phyloP scores from a whole-genome alignment of 2,329 filamentous ascomycete species.

The Scedosporium boydii region DNA sequence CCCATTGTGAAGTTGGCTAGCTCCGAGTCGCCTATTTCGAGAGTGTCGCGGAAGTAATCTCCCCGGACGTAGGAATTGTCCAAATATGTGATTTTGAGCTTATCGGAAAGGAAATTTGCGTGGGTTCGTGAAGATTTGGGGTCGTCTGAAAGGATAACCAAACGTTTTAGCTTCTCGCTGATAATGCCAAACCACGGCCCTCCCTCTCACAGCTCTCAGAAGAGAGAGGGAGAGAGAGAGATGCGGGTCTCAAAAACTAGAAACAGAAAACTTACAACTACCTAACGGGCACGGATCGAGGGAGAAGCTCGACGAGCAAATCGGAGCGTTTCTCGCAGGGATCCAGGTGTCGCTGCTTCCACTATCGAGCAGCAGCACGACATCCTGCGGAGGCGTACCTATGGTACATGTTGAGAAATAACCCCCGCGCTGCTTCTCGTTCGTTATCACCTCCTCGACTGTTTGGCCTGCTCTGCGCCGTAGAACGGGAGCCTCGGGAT shows the following conservation, averaged over 20 bases:
- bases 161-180: conserved; percentile 12
- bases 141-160: conserved; percentile 29
- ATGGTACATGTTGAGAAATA: conserved; percentile 49
- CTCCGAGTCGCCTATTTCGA: conserved; percentile 41
- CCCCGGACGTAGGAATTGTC: conserved; percentile 47
- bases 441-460: conserved; percentile 1
- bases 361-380: conserved; percentile 53
- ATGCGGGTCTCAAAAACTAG: neutral
- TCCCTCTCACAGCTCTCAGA: neutral
- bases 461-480: neutral
- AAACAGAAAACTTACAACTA: conserved; percentile 29
- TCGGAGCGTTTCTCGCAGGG: conserved; percentile 24
- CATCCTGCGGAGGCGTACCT: conserved; percentile 46
- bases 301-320: conserved; percentile 24
- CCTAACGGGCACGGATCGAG: conserved; percentile 30
- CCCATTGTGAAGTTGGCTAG: conserved; percentile 51
- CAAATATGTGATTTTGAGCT: conserved; percentile 53
- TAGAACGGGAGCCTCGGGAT: neutral
- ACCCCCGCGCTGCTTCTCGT: conserved; percentile 5
- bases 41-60: conserved; percentile 49
- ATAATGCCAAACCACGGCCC: too few relatives aligned
- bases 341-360: conserved; percentile 60
- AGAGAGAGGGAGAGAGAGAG: neutral
- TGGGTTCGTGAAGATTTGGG: conserved; percentile 36
- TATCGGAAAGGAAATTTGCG: conserved; percentile 26